These are phyloP conservation scores for Ilyonectria robusta DNA, from an alignment of 2,329 filamentous ascomycete species.

Conservation along the genomic window DNA sequence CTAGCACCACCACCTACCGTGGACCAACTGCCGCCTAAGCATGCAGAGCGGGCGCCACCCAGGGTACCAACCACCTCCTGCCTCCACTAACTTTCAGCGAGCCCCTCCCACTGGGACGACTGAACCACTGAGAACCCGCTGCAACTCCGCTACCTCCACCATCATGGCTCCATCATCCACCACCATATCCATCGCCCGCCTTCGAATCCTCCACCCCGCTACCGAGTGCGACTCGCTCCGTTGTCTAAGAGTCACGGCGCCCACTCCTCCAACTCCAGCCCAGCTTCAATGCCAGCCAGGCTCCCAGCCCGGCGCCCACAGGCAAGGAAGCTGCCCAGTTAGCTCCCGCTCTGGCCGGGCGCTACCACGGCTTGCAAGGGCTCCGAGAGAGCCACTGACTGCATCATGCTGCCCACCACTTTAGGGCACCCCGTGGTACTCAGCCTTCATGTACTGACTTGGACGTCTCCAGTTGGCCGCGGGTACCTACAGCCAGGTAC, in stretches of 20 bases:
- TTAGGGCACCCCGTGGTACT: slow-evolving; percentile 10
- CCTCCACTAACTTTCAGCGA: slow-evolving; percentile 4
- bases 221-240: slow-evolving; percentile 7
- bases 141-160: slow-evolving; percentile 16
- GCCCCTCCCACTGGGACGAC: slow-evolving; percentile 9
- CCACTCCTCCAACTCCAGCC: slow-evolving; percentile 7
- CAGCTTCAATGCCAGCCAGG: slow-evolving; percentile 1
- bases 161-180: slow-evolving; percentile 3
- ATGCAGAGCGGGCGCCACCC: slow-evolving; percentile 1
- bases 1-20: slow-evolving; percentile 1
- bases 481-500: slow-evolving; percentile 14
- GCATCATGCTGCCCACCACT: slow-evolving; percentile 22
- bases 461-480: background rate
- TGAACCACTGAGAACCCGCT: slow-evolving; percentile 10
- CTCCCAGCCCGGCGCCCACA: slow-evolving; percentile 2
- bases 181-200: background rate
- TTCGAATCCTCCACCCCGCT: slow-evolving; percentile 16
- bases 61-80: slow-evolving; percentile 13
- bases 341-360: slow-evolving; percentile 12
- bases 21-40: slow-evolving; percentile 1
- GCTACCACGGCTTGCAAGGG: background rate
- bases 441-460: slow-evolving; percentile 9
- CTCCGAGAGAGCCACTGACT: slow-evolving; percentile 12
- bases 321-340: slow-evolving; percentile 8
- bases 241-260: background rate